Percentiles rank a stretch among this genome's conserved stretches.
phyloP scores from a whole-genome alignment of 371 early-diverging fungal genomes.

The Lichtheimia corymbifera region DNA sequence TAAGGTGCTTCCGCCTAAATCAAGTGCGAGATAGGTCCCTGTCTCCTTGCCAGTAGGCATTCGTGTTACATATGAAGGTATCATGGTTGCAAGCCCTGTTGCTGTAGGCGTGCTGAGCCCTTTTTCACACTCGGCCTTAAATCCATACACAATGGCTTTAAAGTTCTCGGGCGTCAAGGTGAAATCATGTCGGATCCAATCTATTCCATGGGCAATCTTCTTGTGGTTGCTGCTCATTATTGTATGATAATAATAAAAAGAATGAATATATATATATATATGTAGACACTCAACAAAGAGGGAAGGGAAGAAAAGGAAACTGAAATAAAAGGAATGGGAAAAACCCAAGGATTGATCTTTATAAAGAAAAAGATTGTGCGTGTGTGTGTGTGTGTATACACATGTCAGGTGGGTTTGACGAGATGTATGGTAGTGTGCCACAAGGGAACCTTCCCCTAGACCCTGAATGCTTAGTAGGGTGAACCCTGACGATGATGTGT shows the following conservation, averaged over 20 bases:
- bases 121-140: slow-evolving; percentile 45
- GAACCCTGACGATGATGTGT: slow-evolving; percentile 8
- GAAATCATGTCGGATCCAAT: slow-evolving; percentile 14
- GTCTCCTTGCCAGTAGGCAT: slow-evolving; percentile 81
- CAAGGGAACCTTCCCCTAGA: slow-evolving; percentile 11
- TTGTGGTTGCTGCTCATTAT: not conserved
- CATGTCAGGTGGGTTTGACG: slow-evolving; percentile 9
- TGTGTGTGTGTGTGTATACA: not conserved
- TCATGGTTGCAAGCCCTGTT: slow-evolving; percentile 54
- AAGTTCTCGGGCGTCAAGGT: slow-evolving; percentile 42
- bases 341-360: not conserved
- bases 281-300: not conserved
- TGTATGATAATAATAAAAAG: not conserved
- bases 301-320: not conserved
- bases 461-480: slow-evolving; percentile 11
- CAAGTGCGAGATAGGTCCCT: slow-evolving; percentile 85
- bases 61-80: slow-evolving; percentile 83
- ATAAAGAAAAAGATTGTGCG: not conserved
- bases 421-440: slow-evolving; percentile 3
- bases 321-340: slow-evolving; percentile 6
- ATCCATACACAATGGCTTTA: slow-evolving; percentile 52
- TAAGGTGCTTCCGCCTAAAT: slow-evolving; percentile 90
- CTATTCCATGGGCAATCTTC: slow-evolving; percentile 4
- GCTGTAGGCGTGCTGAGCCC: slow-evolving; percentile 46
- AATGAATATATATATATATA: not conserved